Percentiles rank a stretch among this genome's conserved stretches.
These are phyloP conservation scores for Epithemia pelagica DNA, from an alignment of 108 stramenopile genomes.

Conservation along the genomic window DNA sequence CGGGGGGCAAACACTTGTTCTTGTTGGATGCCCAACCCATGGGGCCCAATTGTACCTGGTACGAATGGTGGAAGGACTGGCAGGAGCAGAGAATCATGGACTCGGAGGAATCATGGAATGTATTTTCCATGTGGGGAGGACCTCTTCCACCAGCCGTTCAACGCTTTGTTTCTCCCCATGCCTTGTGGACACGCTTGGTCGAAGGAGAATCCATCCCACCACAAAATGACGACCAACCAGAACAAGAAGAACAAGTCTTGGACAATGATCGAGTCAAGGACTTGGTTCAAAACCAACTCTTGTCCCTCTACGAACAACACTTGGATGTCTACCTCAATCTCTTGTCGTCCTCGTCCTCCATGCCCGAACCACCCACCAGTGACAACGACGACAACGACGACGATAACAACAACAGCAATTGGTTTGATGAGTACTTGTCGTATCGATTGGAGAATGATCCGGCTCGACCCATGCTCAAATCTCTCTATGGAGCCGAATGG, in stretches of 20 bases:
- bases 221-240: neutral
- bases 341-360: slow-evolving; percentile 4
- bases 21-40: slow-evolving; percentile 15
- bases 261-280: slow-evolving; percentile 1
- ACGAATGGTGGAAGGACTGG: slow-evolving; percentile 3
- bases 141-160: slow-evolving; percentile 62
- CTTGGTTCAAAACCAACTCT: slow-evolving; percentile 38
- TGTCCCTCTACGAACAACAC: slow-evolving; percentile 54
- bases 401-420: slow-evolving; percentile 14
- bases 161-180: slow-evolving; percentile 62
- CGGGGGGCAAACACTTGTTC: slow-evolving; percentile 50
- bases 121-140: slow-evolving; percentile 66
- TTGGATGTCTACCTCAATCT: slow-evolving; percentile 60
- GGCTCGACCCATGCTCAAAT: slow-evolving; percentile 77
- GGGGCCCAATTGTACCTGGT: slow-evolving; percentile 26
- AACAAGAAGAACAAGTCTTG: neutral
- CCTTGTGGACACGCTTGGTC: slow-evolving; percentile 62
- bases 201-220: neutral
- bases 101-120: neutral
- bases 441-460: slow-evolving; percentile 73
- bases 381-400: neutral
- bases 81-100: neutral
- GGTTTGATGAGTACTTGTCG: slow-evolving; percentile 32
- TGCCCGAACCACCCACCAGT: neutral
- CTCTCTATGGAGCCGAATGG: slow-evolving; percentile 71